phyloP scores from a whole-genome alignment of 495 filamentous ascomycete genomes.

The Tuber indicum region DNA sequence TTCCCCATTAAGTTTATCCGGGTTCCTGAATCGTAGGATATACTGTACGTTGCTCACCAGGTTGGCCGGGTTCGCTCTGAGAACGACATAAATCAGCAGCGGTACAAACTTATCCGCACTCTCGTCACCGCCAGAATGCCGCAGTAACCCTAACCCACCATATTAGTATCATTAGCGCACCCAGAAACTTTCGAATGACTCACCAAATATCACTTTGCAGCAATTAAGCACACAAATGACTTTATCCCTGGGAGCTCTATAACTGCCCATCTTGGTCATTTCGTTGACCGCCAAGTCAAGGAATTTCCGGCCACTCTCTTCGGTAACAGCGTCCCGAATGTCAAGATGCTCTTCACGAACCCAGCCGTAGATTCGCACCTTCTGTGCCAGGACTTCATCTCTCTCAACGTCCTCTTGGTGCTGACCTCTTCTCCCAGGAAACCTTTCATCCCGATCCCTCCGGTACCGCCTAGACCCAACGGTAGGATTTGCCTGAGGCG shows the following conservation, averaged over 20 bases:
- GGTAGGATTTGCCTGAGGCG: slow-evolving; percentile 64
- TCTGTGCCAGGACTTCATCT: slow-evolving; percentile 89
- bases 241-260: slow-evolving; percentile 92
- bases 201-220: slow-evolving; percentile 99
- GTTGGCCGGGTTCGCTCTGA: slow-evolving; percentile 89
- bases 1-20: slow-evolving; percentile 93
- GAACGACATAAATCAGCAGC: slow-evolving; percentile 88
- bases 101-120: slow-evolving; percentile 96
- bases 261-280: slow-evolving; percentile 88
- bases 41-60: slow-evolving; percentile 97
- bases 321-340: slow-evolving; percentile 65
- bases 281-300: slow-evolving; percentile 85
- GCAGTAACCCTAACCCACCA: slow-evolving; percentile 60
- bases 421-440: slow-evolving; percentile 77
- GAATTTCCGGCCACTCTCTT: slow-evolving; percentile 76
- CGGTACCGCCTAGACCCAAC: slow-evolving; percentile 74
- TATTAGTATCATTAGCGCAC: slow-evolving; percentile 12
- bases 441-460: slow-evolving; percentile 78
- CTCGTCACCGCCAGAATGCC: slow-evolving; percentile 84
- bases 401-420: slow-evolving; percentile 98
- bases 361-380: slow-evolving; percentile 95
- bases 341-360: slow-evolving; percentile 89
- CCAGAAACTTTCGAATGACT: slow-evolving; percentile 32
- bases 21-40: slow-evolving; percentile 91
- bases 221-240: slow-evolving; percentile 97